Evolutionary conservation across 805 yeast species (phyloP).

Genomic region (Candida bentonensis): DNA sequence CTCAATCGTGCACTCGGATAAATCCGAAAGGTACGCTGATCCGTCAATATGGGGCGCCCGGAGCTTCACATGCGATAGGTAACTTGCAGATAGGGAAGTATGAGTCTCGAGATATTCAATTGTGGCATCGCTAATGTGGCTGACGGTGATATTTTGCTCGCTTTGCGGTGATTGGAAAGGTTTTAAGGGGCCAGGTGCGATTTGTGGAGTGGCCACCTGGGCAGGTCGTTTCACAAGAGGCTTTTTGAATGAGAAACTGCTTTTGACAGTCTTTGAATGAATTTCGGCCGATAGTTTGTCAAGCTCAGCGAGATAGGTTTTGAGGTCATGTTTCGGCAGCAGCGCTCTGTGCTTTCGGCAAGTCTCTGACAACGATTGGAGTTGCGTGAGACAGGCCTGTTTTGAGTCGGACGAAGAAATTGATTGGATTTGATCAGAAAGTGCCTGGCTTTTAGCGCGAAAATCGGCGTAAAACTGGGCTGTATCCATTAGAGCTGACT

Average conservation of each 20-base stretch:
- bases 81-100: no score
- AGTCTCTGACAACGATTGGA: background rate
- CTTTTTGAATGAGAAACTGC: background rate
- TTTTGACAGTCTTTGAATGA: background rate
- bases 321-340: background rate
- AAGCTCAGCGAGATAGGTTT: background rate
- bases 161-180: no score
- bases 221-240: constrained; percentile 5
- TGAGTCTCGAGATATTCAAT: no score
- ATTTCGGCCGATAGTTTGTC: background rate
- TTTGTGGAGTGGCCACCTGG: no score
- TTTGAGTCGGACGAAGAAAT: background rate
- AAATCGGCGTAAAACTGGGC: background rate
- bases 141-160: no score
- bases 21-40: constrained; percentile 11
- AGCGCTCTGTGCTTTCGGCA: background rate
- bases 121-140: no score
- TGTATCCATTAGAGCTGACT: no score
- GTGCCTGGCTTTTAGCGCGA: background rate
- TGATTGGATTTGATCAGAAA: background rate
- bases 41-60: constrained; percentile 11
- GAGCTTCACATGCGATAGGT: no score
- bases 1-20: constrained; percentile 8
- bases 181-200: no score
- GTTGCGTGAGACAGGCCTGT: background rate